These are phyloP conservation scores for Coemansia sp. DNA, from an alignment of 192 early-diverging fungal genomes.

Conservation along the genomic window DNA sequence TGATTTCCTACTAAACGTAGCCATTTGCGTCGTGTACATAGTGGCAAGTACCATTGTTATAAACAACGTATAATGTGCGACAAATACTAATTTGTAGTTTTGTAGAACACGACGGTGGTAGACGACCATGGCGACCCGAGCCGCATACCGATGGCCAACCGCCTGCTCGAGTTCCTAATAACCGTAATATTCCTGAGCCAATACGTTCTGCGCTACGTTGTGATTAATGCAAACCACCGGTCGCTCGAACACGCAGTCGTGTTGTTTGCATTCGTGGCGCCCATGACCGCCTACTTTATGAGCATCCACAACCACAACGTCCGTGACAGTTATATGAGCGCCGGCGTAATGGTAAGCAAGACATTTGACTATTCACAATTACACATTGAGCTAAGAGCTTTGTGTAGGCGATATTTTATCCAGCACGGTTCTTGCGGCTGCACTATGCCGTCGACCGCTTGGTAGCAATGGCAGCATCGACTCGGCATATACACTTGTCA, in stretches of 20 bases:
- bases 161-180: conserved; percentile 35
- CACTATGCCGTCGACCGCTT: conserved; percentile 32
- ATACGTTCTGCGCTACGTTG: conserved; percentile 37
- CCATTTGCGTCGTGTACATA: conserved; percentile 41
- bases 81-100: neutral
- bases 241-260: conserved; percentile 35
- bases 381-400: neutral
- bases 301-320: conserved; percentile 23
- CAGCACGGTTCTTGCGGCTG: conserved; percentile 46
- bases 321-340: conserved; percentile 50
- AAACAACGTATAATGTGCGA: neutral
- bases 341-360: conserved; percentile 48
- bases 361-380: neutral
- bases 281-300: conserved; percentile 33
- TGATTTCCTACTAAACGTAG: conserved; percentile 37
- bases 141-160: conserved; percentile 23
- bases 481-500: conserved; percentile 25
- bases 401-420: conserved; percentile 51
- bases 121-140: conserved; percentile 23
- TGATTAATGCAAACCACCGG: conserved; percentile 44
- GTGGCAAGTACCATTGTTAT: conserved; percentile 29
- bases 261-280: conserved; percentile 43
- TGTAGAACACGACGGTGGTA: conserved; percentile 49
- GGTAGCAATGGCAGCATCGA: conserved; percentile 30
- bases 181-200: conserved; percentile 36